Evolutionary conservation across 116 monocot genomes (phyloP).

Genomic region (Cymodocea nodosa): DNA sequence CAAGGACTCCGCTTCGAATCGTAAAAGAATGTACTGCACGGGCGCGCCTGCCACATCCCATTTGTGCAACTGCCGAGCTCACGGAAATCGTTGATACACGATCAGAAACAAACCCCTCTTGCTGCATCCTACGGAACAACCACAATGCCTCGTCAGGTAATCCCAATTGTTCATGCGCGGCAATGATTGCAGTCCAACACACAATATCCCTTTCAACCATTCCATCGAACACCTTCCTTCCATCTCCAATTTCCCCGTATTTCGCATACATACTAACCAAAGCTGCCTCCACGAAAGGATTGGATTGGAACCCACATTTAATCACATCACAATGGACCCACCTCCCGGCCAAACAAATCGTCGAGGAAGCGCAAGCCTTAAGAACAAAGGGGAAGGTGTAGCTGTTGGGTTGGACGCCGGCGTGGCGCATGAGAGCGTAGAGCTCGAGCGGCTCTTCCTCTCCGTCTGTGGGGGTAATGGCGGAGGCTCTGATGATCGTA

Average conservation of each 20-base stretch:
- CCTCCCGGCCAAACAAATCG: not conserved
- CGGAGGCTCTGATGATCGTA: slow-evolving; percentile 7
- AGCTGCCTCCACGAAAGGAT: slow-evolving; percentile 4
- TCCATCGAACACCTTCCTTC: slow-evolving; percentile 13
- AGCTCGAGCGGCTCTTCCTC: slow-evolving; percentile 6
- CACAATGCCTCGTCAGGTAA: slow-evolving; percentile 3
- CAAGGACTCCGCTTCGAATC: not conserved
- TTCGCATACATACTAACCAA: slow-evolving; percentile 12
- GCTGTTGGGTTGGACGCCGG: slow-evolving; percentile 7
- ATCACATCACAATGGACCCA: slow-evolving; percentile 10
- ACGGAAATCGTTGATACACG: slow-evolving; percentile 10
- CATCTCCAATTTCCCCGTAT: slow-evolving; percentile 8
- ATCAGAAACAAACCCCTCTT: slow-evolving; percentile 1
- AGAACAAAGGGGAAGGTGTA: slow-evolving; percentile 10
- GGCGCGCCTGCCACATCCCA: not conserved
- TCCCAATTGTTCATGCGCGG: slow-evolving; percentile 8
- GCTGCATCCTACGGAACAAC: slow-evolving; percentile 5
- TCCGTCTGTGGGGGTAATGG: not conserved
- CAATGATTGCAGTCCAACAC: slow-evolving; percentile 17
- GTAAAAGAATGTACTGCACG: slow-evolving; percentile 2
- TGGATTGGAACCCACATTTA: slow-evolving; percentile 3
- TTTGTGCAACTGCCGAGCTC: slow-evolving; percentile 5
- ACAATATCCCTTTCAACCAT: slow-evolving; percentile 15
- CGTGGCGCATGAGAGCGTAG: slow-evolving; percentile 11
- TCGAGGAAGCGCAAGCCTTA: not conserved